Evolutionary conservation across 768 basidiomycete genomes (phyloP), one percentile per base, ranked within the genome.

Genomic region (Coprinopsis strossmayeri): DNA sequence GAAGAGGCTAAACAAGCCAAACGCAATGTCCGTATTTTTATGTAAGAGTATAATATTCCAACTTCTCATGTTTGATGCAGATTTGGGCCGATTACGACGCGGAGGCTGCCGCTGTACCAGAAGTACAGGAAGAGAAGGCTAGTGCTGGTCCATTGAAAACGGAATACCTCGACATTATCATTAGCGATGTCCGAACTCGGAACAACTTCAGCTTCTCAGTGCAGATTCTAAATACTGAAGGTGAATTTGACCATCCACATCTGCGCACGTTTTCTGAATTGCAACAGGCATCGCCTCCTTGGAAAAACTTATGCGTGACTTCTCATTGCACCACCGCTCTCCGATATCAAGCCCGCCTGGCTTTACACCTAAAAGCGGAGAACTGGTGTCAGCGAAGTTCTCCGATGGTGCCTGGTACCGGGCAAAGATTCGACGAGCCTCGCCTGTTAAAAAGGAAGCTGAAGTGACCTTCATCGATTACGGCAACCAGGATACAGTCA

Each of bases 341-440:
- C 74, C 82, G 12, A 66, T 76, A 2, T 61, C 73, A 18, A 63
- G 77, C 15, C 74, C 87, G 3, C 57, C 84, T n/a, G 79, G 76
- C 43, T 94, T 92, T 59, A 70, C 72, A 3, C 95, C 95, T 0
- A 83, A 81, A 60, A 80, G 77, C 17, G 93, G 93, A 5, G 93
- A 97, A 49, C 72, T 97, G 23, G 90, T 99, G 15, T 91, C 91
- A 11, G 95, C 93, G 15, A 92, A 92, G 61, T 97, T 97, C 68
- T 88, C 87, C 41, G 88, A 96, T 59, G 90, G 90, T 5, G 73
- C 84, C 41, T 99, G 95, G 96, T 97, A 98, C 66, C 87, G 95
- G 45, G 95, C 95, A 37, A 89, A 83, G 69, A 84, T 97, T 52
- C 86, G 87, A 45, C 78, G 89, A 18, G 70, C 80, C n/a, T 94